Evolutionary conservation across 768 basidiomycete species (phyloP), one percentile per base, ranked within the genome.

Genomic region (Lactarius hengduanensis): DNA sequence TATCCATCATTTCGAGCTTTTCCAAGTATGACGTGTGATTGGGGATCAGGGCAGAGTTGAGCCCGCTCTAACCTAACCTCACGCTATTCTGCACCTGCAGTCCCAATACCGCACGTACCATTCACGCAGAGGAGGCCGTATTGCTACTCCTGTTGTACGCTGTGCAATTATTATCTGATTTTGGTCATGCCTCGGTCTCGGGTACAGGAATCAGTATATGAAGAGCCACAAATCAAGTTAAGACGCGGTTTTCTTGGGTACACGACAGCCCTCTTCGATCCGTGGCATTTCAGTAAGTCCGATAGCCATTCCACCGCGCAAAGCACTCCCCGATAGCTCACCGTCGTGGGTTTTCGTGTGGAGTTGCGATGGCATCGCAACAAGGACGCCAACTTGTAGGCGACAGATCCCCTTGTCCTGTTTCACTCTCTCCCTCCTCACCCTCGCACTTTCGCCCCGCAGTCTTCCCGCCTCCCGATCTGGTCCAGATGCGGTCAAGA

Each of bases 281-380:
- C 69, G 64, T 18, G 69, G 66, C 8, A 63, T 40, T 8, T 60
- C 59, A 13, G 64, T 30, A 9, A 68, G 30, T 2, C 69, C 69
- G 22, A 69, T 53, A 18, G 54, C 59, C 22, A 68, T 30, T 55
- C 61, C 69, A 16, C 20, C 34, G 26, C 11, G 38, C 10, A 58
- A 50, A 32, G 28, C 10, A 36, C 34, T 1, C 2, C 20, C 41
- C 7, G 15, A n/a, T 6, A 15, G 5, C n/a, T 20, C 40, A 2
- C 34, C 32, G 5, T 50, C 41, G 18, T 36, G 36, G 2, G 5
- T 36, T 7, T 34, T 61, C 11, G n/a, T 22, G 15, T 22, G 59
- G 13, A 1, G 28, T 6, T 57, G 62, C 13, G 70, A 66, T 18
- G 70, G 70, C 70, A 71, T 71, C 34, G 60, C 65, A 16, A 71